Evolutionary conservation across 2,329 filamentous ascomycete genomes (phyloP).

Genomic region (Ascochyta viciae-villosae): DNA sequence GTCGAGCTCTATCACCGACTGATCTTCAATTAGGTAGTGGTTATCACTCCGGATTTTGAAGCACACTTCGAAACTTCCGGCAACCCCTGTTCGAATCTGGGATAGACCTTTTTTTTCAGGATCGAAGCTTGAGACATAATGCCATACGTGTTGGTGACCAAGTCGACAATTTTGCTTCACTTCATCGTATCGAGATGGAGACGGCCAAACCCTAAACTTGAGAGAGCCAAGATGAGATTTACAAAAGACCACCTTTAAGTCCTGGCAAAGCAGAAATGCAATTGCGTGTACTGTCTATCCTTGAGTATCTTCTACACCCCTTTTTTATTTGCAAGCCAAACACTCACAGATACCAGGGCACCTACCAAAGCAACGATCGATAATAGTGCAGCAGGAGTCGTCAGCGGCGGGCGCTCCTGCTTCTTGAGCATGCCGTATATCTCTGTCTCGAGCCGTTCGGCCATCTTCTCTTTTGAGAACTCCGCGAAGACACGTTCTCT

Average conservation of each 20-base stretch:
- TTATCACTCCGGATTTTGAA: slow-evolving; percentile 40
- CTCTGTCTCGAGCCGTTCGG: slow-evolving; percentile 69
- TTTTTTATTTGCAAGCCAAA: slow-evolving; percentile 22
- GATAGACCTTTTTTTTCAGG: slow-evolving; percentile 28
- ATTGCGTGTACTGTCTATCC: not conserved
- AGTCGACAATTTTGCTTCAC: not conserved
- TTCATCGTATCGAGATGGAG: not conserved
- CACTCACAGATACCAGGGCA: slow-evolving; percentile 20
- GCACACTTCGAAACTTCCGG: slow-evolving; percentile 23
- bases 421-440: slow-evolving; percentile 39
- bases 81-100: slow-evolving; percentile 41
- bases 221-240: too few relatives aligned
- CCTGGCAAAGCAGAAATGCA: not conserved
- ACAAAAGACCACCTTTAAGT: too few relatives aligned
- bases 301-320: not conserved
- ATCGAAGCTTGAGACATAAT: not conserved
- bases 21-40: slow-evolving; percentile 25
- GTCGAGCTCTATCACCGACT: not conserved
- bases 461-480: slow-evolving; percentile 86
- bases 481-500: slow-evolving; percentile 70
- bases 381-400: slow-evolving; percentile 21
- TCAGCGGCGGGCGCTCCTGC: slow-evolving; percentile 27
- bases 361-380: slow-evolving; percentile 32
- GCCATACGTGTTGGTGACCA: not conserved
- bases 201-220: too few relatives aligned